Evolutionary conservation across 495 filamentous ascomycete genomes (phyloP).

Genomic region (Sphaerosporella brunnea): DNA sequence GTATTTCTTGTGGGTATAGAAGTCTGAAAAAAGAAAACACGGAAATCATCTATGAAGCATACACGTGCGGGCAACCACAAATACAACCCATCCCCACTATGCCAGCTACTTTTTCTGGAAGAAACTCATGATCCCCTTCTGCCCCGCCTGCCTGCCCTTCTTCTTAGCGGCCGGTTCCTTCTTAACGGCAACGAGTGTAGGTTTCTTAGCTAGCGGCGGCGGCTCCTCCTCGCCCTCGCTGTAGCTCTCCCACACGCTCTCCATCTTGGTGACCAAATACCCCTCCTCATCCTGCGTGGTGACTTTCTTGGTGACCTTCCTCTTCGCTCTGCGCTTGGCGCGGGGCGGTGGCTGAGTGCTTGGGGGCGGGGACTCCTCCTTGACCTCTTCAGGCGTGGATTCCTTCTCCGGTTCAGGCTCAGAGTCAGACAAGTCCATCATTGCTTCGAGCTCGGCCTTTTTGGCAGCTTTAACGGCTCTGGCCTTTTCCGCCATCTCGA

Average conservation of each 20-base stretch:
- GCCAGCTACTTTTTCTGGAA: constrained; percentile 58
- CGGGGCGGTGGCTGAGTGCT: constrained; percentile 30
- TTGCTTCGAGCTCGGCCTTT: constrained; percentile 42
- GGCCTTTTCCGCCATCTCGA: constrained; percentile 29
- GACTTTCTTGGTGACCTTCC: constrained; percentile 77
- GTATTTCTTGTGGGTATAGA: neutral
- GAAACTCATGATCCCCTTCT: constrained; percentile 88
- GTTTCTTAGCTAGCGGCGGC: constrained; percentile 30
- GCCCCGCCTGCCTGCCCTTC: constrained; percentile 31
- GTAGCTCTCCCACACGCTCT: constrained; percentile 84
- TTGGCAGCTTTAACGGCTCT: constrained; percentile 35
- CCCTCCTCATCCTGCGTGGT: constrained; percentile 82
- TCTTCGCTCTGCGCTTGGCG: constrained; percentile 53
- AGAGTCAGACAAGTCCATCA: constrained; percentile 44
- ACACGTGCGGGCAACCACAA: no score
- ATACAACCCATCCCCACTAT: neutral
- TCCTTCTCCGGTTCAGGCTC: no score
- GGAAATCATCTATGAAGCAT: no score
- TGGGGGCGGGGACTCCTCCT: constrained; percentile 27
- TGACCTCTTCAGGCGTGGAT: constrained; percentile 23
- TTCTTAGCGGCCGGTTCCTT: constrained; percentile 4
- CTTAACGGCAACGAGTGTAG: constrained; percentile 35
- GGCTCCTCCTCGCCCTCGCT: constrained; percentile 72
- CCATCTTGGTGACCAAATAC: constrained; percentile 82
- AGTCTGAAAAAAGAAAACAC: no score